These are phyloP conservation scores for Geosmithia morbida DNA, from an alignment of 2,329 filamentous ascomycete genomes.

Conservation along the genomic window DNA sequence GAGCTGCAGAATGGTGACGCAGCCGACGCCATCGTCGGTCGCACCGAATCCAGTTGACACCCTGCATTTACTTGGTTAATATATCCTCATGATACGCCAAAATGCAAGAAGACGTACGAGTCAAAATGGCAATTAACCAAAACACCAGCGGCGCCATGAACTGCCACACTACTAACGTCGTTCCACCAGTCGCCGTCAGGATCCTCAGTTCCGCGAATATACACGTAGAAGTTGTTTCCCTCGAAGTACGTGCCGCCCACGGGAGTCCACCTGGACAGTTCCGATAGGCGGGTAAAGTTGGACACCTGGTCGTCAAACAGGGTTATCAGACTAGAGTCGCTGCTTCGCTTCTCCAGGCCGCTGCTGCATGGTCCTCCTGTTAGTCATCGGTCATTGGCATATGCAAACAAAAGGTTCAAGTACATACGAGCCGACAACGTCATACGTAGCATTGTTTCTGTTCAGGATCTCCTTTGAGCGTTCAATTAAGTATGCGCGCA, in stretches of 20 bases:
- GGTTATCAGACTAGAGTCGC: background rate
- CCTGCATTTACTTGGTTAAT: conserved; percentile 23
- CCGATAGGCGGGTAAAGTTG: conserved; percentile 54
- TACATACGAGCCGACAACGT: background rate
- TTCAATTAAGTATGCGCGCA: conserved; percentile 60
- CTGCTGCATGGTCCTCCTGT: background rate
- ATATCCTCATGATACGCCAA: background rate
- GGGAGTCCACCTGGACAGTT: conserved; percentile 7
- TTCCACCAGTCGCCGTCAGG: conserved; percentile 61
- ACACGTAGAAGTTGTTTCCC: conserved; percentile 82
- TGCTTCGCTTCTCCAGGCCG: background rate
- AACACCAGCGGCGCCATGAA: conserved; percentile 56
- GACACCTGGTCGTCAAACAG: conserved; percentile 70
- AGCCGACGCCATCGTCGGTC: conserved; percentile 85
- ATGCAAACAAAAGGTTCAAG: too few relatives aligned
- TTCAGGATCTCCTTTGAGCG: conserved; percentile 58
- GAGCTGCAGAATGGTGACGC: conserved; percentile 74
- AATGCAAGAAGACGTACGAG: conserved; percentile 25
- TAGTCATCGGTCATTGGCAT: conserved; percentile 4
- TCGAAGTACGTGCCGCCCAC: conserved; percentile 65
- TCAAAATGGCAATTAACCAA: conserved; percentile 94
- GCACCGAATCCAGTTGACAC: conserved; percentile 87
- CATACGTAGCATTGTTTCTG: conserved; percentile 37
- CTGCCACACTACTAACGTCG: conserved; percentile 21
- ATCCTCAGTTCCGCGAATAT: conserved; percentile 71